These are phyloP conservation scores for Cladochytrium replicatum DNA, from an alignment of 192 early-diverging fungal genomes.

Conservation along the genomic window DNA sequence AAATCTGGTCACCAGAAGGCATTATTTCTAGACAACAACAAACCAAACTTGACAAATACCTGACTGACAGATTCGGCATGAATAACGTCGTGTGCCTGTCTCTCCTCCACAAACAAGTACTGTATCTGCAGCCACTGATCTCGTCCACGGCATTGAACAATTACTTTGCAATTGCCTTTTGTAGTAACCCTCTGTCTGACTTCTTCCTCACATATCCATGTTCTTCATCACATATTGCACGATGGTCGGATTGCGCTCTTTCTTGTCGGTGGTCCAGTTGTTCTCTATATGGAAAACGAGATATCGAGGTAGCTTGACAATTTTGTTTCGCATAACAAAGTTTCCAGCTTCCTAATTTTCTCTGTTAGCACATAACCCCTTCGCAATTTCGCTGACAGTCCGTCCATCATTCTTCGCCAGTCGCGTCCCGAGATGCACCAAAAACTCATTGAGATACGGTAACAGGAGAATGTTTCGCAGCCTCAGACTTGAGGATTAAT, in stretches of 20 bases:
- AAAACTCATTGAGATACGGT: neutral
- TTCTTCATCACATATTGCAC: slow-evolving; percentile 88
- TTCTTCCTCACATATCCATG: slow-evolving; percentile 75
- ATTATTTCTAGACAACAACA: too few relatives aligned
- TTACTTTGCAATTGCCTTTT: slow-evolving; percentile 74
- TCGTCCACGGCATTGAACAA: slow-evolving; percentile 59
- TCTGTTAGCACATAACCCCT: too few relatives aligned
- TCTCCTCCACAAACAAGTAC: slow-evolving; percentile 84
- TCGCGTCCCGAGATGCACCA: slow-evolving; percentile 68
- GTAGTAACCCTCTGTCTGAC: slow-evolving; percentile 46
- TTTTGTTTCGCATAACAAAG: slow-evolving; percentile 64
- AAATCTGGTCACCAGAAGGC: too few relatives aligned
- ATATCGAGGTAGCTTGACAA: slow-evolving; percentile 69
- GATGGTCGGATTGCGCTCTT: slow-evolving; percentile 96
- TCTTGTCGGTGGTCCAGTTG: slow-evolving; percentile 74
- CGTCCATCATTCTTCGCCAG: slow-evolving; percentile 78
- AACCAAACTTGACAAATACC: too few relatives aligned
- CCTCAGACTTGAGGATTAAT: slow-evolving; percentile 93
- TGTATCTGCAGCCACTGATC: slow-evolving; percentile 95
- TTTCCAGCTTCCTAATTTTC: too few relatives aligned
- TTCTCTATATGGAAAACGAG: slow-evolving; percentile 86
- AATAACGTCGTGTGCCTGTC: too few relatives aligned
- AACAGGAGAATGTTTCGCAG: slow-evolving; percentile 9
- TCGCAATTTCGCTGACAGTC: too few relatives aligned
- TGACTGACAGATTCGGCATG: too few relatives aligned